These are phyloP conservation scores for Carallia brachiata DNA, from an alignment of 345 rosid species.

Conservation along the genomic window DNA sequence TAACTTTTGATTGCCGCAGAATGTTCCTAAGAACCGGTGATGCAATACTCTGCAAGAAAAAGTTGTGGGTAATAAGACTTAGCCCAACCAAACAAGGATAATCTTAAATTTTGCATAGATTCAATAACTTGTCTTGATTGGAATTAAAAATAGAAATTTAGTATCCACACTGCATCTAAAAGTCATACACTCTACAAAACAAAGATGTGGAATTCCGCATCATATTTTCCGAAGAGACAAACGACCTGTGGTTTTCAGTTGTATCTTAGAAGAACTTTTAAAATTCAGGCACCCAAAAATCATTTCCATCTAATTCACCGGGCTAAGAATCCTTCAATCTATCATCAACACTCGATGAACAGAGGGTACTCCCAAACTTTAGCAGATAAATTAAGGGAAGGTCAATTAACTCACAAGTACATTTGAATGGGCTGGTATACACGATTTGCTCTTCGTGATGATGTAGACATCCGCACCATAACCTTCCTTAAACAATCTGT, in stretches of 20 bases:
- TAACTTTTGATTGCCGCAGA: constrained; percentile 42
- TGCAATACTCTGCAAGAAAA: constrained; percentile 49
- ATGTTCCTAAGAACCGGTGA: constrained; percentile 53
- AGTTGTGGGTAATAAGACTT: constrained; percentile 8
- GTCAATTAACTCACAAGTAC: constrained; percentile 56
- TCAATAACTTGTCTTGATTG: constrained; percentile 2
- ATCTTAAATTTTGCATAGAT: not conserved
- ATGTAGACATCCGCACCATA: constrained; percentile 58
- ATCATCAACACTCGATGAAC: not conserved
- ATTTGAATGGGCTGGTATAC: constrained; percentile 55
- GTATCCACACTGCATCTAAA: no score
- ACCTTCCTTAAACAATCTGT: constrained; percentile 64
- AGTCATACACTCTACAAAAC: no score
- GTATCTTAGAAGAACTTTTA: no score
- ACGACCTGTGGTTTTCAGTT: no score
- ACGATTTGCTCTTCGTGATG: constrained; percentile 38
- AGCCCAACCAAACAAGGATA: not conserved
- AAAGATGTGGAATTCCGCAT: no score
- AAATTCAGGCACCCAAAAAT: not conserved
- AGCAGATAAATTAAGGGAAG: constrained; percentile 1
- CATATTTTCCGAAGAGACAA: no score
- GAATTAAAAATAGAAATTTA: no score
- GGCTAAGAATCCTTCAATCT: not conserved
- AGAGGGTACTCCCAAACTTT: not conserved
- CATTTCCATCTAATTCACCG: not conserved